Evolutionary conservation across 2,329 filamentous ascomycete species (phyloP).

Genomic region (Clathrospora elynae): DNA sequence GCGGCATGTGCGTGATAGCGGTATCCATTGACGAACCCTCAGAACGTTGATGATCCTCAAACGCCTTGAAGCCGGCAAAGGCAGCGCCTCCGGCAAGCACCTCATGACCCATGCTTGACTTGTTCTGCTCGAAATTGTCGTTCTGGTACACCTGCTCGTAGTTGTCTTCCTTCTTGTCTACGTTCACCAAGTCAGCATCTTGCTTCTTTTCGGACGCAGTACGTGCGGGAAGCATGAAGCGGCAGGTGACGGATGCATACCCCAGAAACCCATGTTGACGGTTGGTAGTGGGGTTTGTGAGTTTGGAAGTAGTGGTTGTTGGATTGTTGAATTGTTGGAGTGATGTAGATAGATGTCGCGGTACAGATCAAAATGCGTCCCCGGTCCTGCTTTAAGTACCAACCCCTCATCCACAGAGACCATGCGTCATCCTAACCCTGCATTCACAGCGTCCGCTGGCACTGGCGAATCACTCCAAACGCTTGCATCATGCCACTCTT

Average conservation of each 20-base stretch:
- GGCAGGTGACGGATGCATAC: constrained; percentile 24
- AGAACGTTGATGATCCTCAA: constrained; percentile 73
- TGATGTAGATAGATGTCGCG: neutral
- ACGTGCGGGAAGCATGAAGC: neutral
- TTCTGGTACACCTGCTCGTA: constrained; percentile 62
- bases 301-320: neutral
- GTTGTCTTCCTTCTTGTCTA: constrained; percentile 59
- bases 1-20: neutral
- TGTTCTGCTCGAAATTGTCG: constrained; percentile 55
- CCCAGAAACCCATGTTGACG: constrained; percentile 53
- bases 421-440: constrained; percentile 19
- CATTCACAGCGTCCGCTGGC: constrained; percentile 3
- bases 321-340: neutral
- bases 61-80: constrained; percentile 80
- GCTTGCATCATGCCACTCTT: constrained; percentile 31
- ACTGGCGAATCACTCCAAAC: constrained; percentile 12
- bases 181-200: constrained; percentile 5
- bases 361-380: neutral
- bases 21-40: constrained; percentile 58
- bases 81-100: constrained; percentile 74
- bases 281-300: neutral
- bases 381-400: constrained; percentile 20
- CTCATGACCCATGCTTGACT: constrained; percentile 73
- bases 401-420: constrained; percentile 2
- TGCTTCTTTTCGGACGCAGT: neutral